Base-by-base conservation (phyloP, 1,284 basidiomycete genomes). In the Rhodotorula glutinis region DNA sequence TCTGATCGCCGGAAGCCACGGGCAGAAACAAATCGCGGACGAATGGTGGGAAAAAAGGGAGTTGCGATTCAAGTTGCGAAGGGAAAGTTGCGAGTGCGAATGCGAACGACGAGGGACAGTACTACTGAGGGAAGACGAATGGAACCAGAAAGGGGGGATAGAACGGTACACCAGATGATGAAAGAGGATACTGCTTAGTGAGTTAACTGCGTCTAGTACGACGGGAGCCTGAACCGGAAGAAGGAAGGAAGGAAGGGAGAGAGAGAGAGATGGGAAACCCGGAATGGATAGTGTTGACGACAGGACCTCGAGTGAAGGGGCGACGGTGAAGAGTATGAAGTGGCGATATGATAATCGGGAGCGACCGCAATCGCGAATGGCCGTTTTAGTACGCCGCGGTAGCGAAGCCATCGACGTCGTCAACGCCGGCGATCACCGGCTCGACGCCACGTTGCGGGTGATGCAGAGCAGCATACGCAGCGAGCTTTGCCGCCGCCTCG, bases 381-480 rank as follows among this genome's bases (percentile, higher is more conserved):
- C 4, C 25, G n/a, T 23, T 25, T 51, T n/a, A 51, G 27, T 27
- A 51, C 13, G 49, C 25, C 27, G 49, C n/a, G 25, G 49, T 17
- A 17, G 25, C 11, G 25, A 27, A 16, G 25, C 25, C 49, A 11
- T 29, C 25, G 27, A 51, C 49, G 49, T 25, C 49, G 27, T 25
- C 25, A 14, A 17, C 25, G 49, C 25, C 49, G 49, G 49, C 27
- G 13, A 51, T 29, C 3, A 51, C 25, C 11, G 49, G 25, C 16
- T 51, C 49, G 16, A n/a, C 49, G 49, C 25, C 49, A 25, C 16
- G 16, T 14, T 51, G 25, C 25, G 25, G 25, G 3, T 29, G n/a
- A n/a, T 53, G 49, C 29, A 46, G 29, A 16, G 49, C 55, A 11
- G 62, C 62, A 41, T 46, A 58, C 19, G 63, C 63, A 1, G 47